phyloP scores from a whole-genome alignment of 2,329 filamentous ascomycete species.

The Endoconidiophora laricicola region DNA sequence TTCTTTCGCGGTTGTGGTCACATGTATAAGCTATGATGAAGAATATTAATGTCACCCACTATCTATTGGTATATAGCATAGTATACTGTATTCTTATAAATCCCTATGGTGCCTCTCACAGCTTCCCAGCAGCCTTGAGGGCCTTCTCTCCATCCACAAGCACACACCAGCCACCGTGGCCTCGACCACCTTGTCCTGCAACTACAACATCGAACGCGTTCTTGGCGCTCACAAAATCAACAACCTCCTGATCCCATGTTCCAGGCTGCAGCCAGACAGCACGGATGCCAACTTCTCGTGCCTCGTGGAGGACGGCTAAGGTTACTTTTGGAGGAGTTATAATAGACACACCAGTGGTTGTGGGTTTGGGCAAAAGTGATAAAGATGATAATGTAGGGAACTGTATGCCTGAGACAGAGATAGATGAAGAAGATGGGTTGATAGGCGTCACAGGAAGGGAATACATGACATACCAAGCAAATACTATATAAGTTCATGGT shows the following conservation, averaged over 20 bases:
- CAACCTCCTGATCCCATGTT: slow-evolving; percentile 60
- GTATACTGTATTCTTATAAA: background rate
- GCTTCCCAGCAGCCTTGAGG: slow-evolving; percentile 37
- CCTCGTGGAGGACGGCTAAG: slow-evolving; percentile 56
- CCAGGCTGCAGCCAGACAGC: slow-evolving; percentile 86
- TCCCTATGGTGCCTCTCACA: slow-evolving; percentile 17
- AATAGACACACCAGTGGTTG: slow-evolving; percentile 60
- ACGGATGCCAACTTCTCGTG: slow-evolving; percentile 53
- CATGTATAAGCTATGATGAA: too few relatives aligned
- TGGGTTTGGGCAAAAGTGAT: slow-evolving; percentile 45
- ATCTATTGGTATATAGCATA: background rate
- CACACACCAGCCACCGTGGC: slow-evolving; percentile 70
- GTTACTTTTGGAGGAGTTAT: slow-evolving; percentile 77
- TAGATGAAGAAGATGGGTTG: slow-evolving; percentile 53
- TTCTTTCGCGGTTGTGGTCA: too few relatives aligned
- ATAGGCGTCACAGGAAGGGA: slow-evolving; percentile 63
- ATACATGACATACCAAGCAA: slow-evolving; percentile 74
- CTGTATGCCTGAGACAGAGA: slow-evolving; percentile 35
- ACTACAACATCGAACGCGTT: slow-evolving; percentile 53
- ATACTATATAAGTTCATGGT: slow-evolving; percentile 37
- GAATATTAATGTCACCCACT: too few relatives aligned
- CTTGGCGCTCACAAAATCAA: slow-evolving; percentile 48
- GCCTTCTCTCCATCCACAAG: slow-evolving; percentile 65
- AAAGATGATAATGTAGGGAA: slow-evolving; percentile 52
- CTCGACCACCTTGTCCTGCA: slow-evolving; percentile 44